Percentiles rank a stretch among this genome's conserved stretches.
phyloP scores from a whole-genome alignment of 2,329 filamentous ascomycete genomes.

The Fusarium illudens region DNA sequence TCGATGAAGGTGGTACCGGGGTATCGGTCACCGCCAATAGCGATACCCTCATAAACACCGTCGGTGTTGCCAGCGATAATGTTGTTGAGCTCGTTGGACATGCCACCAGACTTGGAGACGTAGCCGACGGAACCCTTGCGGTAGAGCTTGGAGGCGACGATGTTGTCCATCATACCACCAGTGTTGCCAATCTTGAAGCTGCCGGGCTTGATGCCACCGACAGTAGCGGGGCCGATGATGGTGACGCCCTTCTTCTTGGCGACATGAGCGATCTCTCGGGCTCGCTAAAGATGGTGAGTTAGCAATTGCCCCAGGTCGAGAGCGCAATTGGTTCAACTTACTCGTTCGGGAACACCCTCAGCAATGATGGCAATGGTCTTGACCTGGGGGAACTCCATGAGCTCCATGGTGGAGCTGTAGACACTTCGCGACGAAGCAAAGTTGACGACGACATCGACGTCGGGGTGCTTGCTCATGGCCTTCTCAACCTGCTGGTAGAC shows the following conservation, averaged over 20 bases:
- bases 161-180: conserved; percentile 99
- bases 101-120: conserved; percentile 99
- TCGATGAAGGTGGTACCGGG: conserved; percentile 99
- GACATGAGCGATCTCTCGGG: conserved; percentile 96
- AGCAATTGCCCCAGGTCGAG: conserved; percentile 10
- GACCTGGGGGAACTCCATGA: conserved; percentile 97
- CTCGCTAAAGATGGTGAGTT: conserved; percentile 67
- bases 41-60: conserved; percentile 98
- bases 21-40: conserved; percentile 99
- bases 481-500: conserved; percentile 96
- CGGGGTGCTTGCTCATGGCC: conserved; percentile 94
- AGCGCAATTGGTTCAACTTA: conserved; percentile 58
- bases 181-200: conserved; percentile 99
- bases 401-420: conserved; percentile 97
- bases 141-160: conserved; percentile 99
- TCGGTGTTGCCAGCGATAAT: conserved; percentile 96
- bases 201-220: conserved; percentile 99
- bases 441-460: conserved; percentile 98
- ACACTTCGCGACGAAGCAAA: conserved; percentile 99
- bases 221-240: conserved; percentile 97
- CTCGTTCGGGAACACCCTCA: conserved; percentile 97
- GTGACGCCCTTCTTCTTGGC: conserved; percentile 98
- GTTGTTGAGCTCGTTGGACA: conserved; percentile 99
- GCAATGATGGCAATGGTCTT: conserved; percentile 99
- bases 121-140: conserved; percentile 98